Percentiles rank a stretch among this genome's conserved stretches.
phyloP scores from a whole-genome alignment of 1,139 yeast species.

The Saccharomyces hybrid region DNA sequence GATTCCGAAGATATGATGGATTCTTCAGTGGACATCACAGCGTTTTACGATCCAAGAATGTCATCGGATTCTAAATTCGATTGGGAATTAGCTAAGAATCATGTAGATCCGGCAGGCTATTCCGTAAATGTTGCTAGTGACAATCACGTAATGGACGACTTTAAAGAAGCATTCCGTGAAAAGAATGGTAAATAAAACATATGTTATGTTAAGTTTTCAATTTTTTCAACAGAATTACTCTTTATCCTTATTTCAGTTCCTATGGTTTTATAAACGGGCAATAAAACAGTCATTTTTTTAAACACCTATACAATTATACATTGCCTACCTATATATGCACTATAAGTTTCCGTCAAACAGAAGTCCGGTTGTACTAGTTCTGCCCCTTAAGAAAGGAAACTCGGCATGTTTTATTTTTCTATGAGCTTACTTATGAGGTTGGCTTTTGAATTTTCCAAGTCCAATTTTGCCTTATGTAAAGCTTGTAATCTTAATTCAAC shows the following conservation, averaged over 20 bases:
- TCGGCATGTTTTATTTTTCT: not conserved
- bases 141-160: constrained; percentile 16
- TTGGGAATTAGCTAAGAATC: constrained; percentile 1
- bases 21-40: constrained; percentile 20
- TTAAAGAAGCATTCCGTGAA: constrained; percentile 12
- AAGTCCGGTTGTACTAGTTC: no score
- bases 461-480: not conserved
- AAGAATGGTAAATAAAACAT: not conserved
- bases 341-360: not conserved
- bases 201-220: not conserved
- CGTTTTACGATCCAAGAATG: constrained; percentile 18
- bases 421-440: not conserved
- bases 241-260: not conserved
- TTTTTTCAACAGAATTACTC: not conserved
- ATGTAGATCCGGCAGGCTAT: constrained; percentile 4
- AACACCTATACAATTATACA: not conserved
- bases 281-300: not conserved
- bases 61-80: constrained; percentile 15
- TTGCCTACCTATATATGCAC: not conserved
- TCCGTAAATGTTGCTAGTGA: constrained; percentile 14
- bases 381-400: no score
- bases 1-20: constrained; percentile 11
- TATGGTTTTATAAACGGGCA: not conserved
- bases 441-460: not conserved
- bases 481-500: constrained; percentile 5